A percentile compares a stretch with the other conserved stretches of the same genome.
Evolutionary conservation across 768 basidiomycete genomes (phyloP).

Genomic region (Ephemerocybe angulata): DNA sequence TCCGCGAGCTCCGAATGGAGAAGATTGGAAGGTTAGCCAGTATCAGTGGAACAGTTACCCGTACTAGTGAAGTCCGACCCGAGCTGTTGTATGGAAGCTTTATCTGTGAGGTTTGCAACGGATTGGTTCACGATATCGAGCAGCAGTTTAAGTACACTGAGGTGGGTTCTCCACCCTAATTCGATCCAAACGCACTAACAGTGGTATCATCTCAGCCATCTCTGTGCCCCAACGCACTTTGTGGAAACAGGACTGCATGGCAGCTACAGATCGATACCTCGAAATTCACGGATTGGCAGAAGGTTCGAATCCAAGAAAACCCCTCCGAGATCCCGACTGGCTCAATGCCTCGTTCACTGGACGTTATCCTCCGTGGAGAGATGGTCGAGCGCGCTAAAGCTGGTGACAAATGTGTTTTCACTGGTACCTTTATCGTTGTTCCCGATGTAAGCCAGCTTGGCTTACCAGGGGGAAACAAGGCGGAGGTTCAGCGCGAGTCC

Average conservation of each 20-base stretch:
- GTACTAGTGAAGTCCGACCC: constrained; percentile 95
- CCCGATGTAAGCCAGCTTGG: constrained; percentile 97
- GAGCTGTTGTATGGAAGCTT: constrained; percentile 93
- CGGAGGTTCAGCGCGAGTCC: constrained; percentile 86
- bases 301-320: constrained; percentile 98
- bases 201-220: constrained; percentile 56
- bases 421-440: constrained; percentile 96
- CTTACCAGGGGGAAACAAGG: constrained; percentile 88
- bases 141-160: constrained; percentile 99
- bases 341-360: constrained; percentile 94
- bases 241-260: constrained; percentile 88
- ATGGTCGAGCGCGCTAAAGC: constrained; percentile 99
- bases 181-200: neutral
- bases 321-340: constrained; percentile 98
- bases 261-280: constrained; percentile 93
- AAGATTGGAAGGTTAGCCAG: constrained; percentile 93
- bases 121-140: constrained; percentile 87
- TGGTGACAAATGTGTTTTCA: constrained; percentile 97
- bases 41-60: constrained; percentile 95
- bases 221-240: constrained; percentile 91
- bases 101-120: constrained; percentile 84
- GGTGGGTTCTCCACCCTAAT: constrained; percentile 38
- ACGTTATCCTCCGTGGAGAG: constrained; percentile 92
- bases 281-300: constrained; percentile 99
- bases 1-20: constrained; percentile 88